Base-by-base conservation (phyloP, 495 filamentous ascomycete genomes). In the Tuber brumale region DNA sequence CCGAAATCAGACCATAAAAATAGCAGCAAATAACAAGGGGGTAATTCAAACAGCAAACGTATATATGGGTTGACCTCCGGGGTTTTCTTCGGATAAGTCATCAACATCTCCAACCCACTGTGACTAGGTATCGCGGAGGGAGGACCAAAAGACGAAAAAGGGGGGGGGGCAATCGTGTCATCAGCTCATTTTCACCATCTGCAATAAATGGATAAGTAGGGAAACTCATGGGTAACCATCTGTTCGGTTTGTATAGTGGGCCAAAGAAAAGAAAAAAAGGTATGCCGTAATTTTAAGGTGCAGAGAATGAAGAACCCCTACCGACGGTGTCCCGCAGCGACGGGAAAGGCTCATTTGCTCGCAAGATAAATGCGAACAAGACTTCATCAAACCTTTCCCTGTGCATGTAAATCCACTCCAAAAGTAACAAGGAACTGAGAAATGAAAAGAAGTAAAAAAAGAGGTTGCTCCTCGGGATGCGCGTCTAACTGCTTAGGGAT, bases 311-410 rank as follows among this genome's bases (percentile, higher is more conserved):
- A 72, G 71, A 80, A 48, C 78, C 66, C 79, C 73, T 72, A 75
- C 78, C 78, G 73, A 79, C 76, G 77, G 41, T 80, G 77, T 69
- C 78, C 78, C 70, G 77, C 73, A 80, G 70, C 77, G 73, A 79
- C 78, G 73, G 70, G 74, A 80, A 80, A 74, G 45, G 74, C 46
- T 76, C 77, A 66, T 79, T 71, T 27, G 27, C 70, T 45, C 61
- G 76, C 73, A 80, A 73, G 77, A 75, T 79, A 72, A 79, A 76
- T 76, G 78, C 61, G 76, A 80, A 76, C 70, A 35, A 44, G 73
- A 80, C 78, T 51, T 76, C 75, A 44, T 51, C 72, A 51, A 35
- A 14, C 48, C 69, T 57, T 74, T 74, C 72, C 70, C 37, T 72
- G 57, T 75, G 21, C 77, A 39, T 48, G 41, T 69, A 80, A 77